phyloP scores from a whole-genome alignment of 73 alveolate species.

The Stentor coeruleus region DNA sequence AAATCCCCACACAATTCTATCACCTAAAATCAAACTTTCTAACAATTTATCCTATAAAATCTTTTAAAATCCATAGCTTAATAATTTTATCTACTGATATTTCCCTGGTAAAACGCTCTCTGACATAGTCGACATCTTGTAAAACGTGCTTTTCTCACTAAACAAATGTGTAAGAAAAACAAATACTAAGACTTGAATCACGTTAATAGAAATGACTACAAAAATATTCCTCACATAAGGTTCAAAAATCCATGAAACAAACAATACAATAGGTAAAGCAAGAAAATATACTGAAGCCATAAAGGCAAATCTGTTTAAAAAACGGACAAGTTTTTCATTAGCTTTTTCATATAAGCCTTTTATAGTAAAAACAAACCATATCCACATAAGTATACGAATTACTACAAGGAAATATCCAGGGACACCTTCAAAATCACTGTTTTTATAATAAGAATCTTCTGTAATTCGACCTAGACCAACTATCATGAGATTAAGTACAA shows the following conservation, averaged over 20 bases:
- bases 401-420: conserved; percentile 7
- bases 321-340: not conserved
- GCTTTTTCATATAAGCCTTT: not conserved
- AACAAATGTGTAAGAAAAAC: not conserved
- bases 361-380: not conserved
- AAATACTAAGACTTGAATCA: not conserved
- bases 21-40: too few species aligned
- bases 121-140: not conserved
- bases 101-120: not conserved
- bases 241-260: not conserved
- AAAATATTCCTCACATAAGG: not conserved
- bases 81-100: too few species aligned
- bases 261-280: not conserved
- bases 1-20: too few species aligned
- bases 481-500: not conserved
- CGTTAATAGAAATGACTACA: not conserved
- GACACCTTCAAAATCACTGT: conserved; percentile 10
- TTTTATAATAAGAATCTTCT: conserved; percentile 12
- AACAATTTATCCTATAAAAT: too few species aligned
- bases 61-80: too few species aligned
- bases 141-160: conserved; percentile 3
- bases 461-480: conserved; percentile 3
- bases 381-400: not conserved
- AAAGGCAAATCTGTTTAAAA: not conserved
- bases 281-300: conserved; percentile 12